Base-by-base conservation (phyloP, 2,329 filamentous ascomycete genomes). In the Venturia oleaginea region DNA sequence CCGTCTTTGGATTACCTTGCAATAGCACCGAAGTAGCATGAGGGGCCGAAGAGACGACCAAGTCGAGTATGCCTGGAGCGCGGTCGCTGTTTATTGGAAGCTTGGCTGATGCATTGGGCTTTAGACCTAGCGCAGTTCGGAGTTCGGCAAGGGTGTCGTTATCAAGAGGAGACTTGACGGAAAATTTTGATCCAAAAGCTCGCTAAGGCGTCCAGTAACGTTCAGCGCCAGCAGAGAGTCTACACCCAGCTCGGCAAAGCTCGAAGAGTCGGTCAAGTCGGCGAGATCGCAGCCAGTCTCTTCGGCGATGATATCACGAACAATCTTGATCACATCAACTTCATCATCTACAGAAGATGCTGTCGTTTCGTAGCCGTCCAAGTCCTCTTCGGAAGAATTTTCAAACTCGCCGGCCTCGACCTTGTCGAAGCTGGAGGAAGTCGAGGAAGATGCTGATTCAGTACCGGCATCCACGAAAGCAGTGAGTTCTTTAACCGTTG, bases 61-160 rank as follows among this genome's bases (percentile, higher is more conserved):
- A 76, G 66, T 78, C 72, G 66, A 81, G 77, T 69, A 80, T 71
- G 69, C 71, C 70, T 43, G 42, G 38, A n/a, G 42, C n/a, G 4
- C 19, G 15, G 68, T 48, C 59, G 65, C 63, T 70, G 27, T 7
- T 30, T 34, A 11, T 59, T 3, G 55, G 24, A 15, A 3, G 17
- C 62, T 73, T 51, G 3, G 46, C 8, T 27, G 40, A 7, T 43
- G 46, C 5, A 3, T 75, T 76, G 34, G 77, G 75, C 64, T 78
- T 76, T 78, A 81, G 80, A 62, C 84, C 86, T 3, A 89, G 81
- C 38, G 82, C 81, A 64, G 81, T 82, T 72, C 88, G 86, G 65
- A 89, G 84, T 67, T 86, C 84, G 68, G 84, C 83, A 59, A 89
- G 83, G 2, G 83, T 84, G 8, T 83, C 79, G 71, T 86, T 86